Evolutionary conservation across 345 rosid species (phyloP).

Genomic region (Gynandropsis gynandra): DNA sequence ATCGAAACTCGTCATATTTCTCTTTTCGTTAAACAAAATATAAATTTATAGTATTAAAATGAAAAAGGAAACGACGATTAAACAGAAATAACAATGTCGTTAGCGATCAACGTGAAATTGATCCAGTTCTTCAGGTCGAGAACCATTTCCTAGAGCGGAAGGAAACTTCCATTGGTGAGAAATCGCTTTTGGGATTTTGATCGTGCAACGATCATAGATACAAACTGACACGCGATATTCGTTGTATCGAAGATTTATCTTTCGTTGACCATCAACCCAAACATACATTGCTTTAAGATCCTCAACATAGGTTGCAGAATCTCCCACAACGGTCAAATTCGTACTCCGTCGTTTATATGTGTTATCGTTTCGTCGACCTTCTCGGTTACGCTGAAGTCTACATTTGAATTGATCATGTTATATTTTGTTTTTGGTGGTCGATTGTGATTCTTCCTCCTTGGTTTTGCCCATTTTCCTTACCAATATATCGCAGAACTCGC

Average conservation of each 20-base stretch:
- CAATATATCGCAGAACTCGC: conserved; percentile 61
- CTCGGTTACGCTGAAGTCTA: conserved; percentile 6
- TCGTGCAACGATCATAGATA: conserved; percentile 54
- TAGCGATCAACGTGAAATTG: conserved; percentile 55
- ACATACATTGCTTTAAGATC: conserved; percentile 64
- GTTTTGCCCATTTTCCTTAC: conserved; percentile 40
- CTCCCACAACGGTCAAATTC: conserved; percentile 71
- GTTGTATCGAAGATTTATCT: conserved; percentile 37
- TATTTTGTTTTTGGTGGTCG: conserved; percentile 15
- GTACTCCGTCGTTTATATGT: conserved; percentile 22
- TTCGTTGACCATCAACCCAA: conserved; percentile 35
- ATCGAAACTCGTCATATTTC: too few species aligned
- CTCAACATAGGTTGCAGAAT: conserved; percentile 68
- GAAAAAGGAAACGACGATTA: conserved; percentile 3
- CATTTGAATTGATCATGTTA: conserved; percentile 12
- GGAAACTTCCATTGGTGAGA: conserved; percentile 63
- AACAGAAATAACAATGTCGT: conserved; percentile 12
- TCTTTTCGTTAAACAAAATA: too few species aligned
- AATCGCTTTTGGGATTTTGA: conserved; percentile 58
- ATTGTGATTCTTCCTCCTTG: conserved; percentile 3
- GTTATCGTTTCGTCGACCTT: conserved; percentile 10
- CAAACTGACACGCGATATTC: conserved; percentile 44
- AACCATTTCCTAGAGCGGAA: conserved; percentile 42
- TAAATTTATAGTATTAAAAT: too few species aligned
- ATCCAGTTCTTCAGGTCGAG: conserved; percentile 32